A percentile compares a stretch with the other conserved stretches of the same genome.
Conservation (phyloP, 768 basidiomycete species). For the Mycena belliarum region DNA sequence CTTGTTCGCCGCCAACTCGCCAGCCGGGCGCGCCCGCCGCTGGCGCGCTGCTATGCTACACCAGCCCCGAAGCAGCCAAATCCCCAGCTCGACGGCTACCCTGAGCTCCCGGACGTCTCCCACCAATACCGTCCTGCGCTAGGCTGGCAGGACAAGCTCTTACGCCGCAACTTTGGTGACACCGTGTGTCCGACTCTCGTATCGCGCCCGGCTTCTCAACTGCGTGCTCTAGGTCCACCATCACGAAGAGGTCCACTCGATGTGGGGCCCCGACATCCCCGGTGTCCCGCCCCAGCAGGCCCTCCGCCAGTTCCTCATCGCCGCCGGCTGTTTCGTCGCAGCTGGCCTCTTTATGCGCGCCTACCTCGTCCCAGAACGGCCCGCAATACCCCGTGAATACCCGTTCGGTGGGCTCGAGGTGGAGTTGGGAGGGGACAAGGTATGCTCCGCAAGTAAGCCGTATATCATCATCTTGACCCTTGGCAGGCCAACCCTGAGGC, state of each 20-base stretch:
- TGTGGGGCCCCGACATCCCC: conserved; percentile 86
- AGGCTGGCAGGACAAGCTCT: conserved; percentile 77
- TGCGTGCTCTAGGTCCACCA: conserved; percentile 63
- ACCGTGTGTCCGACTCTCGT: conserved; percentile 47
- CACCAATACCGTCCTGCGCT: conserved; percentile 61
- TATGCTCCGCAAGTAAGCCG: conserved; percentile 29
- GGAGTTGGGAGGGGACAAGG: conserved; percentile 83
- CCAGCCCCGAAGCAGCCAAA: conserved; percentile 43
- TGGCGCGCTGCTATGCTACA: conserved; percentile 35
- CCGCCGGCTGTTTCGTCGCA: conserved; percentile 59
- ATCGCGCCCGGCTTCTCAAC: conserved; percentile 12
- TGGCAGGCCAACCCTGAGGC: conserved; percentile 22
- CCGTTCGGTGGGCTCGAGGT: conserved; percentile 73
- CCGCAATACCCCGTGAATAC: conserved; percentile 71
- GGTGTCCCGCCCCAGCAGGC: conserved; percentile 60
- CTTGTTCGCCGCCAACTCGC: conserved; percentile 26
- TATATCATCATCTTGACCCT: conserved; percentile 7
- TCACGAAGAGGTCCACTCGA: conserved; percentile 76
- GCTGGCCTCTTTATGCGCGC: conserved; percentile 63
- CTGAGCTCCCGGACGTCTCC: conserved; percentile 66
- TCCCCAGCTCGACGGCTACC: conserved; percentile 74
- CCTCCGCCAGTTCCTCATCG: conserved; percentile 64
- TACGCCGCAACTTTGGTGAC: conserved; percentile 82
- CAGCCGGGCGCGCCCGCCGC: conserved; percentile 12
- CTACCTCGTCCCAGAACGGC: conserved; percentile 57